Evolutionary conservation across 2,329 filamentous ascomycete genomes (phyloP), one percentile per base, ranked within the genome.

Genomic region (Teratosphaeria nubilosa): DNA sequence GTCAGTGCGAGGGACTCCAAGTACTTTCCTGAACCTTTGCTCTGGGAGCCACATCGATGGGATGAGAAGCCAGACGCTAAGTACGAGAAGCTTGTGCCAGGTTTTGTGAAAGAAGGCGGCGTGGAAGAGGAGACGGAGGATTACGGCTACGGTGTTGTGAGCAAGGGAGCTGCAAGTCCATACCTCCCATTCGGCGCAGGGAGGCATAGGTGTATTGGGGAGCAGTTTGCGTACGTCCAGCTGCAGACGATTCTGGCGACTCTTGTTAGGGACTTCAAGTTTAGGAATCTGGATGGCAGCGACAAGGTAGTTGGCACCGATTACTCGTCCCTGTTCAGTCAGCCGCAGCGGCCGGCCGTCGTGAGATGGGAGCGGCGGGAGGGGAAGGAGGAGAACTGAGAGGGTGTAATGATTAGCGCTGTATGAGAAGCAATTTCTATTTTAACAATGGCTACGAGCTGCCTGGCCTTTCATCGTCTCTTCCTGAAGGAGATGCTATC

Each of bases 151-250:
- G 92, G 92, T 61, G 79, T 95, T 55, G 88, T 96, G 65, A 91
- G 85, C 80, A 96, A 96, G 80, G 92, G 92, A 58, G 86, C 90
- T 14, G 84, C 84, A 60, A 95, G 88, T 56, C 91, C 92, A 0
- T 97, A 96, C 73, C 83, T 97, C 53, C 92, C 92, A 1, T 97
- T 97, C 70, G 92, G 92, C 59, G 92, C 91, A 31, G 92, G 92
- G 50, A 82, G 92, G 65, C 92, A 97, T 76, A 82, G 92, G 64
- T 97, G 92, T 76, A 96, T 97, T 70, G 92, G 92, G 64, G 92
- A 97, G 80, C 90, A 96, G 70, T 97, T 96, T 73, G 92, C 92
- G 65, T 95, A 95, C 72, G 81, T 95, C 59, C 92, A 97, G 76
- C 79, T 97, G 62, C 87, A 91, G 71, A 91, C 90, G 51, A 95